Base-by-base conservation (phyloP, 768 basidiomycete species). In the Trametes maxima region DNA sequence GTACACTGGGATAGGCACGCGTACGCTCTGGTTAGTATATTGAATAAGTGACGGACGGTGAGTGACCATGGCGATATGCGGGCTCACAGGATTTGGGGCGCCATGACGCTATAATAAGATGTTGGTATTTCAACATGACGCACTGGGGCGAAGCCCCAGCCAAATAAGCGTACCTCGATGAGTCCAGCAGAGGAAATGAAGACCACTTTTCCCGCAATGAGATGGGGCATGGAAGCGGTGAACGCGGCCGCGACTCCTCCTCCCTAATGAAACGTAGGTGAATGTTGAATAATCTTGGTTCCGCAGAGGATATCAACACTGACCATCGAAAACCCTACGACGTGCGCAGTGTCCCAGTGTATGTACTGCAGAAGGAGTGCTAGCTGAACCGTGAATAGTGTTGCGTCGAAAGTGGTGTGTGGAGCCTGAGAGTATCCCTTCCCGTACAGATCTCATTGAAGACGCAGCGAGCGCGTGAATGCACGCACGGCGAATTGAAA, bases 351-450 rank as follows among this genome's bases (percentile, higher is more conserved):
- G 8, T 84, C 79, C 90, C 91, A 93, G 59, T 77, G 79, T 40
- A 93, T 69, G 62, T 91, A 84, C 63, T 93, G 92, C 82, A 94
- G 82, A 49, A 94, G 80, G 7, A 92, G 81, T 0, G 92, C 91
- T 16, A 94, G 86, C 68, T 93, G 90, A 0, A 82, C 83, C 0
- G 85, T 83, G 68, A 87, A 88, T 3, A 93, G 74, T 3, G 78
- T 76, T 0, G 83, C 74, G 62, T 88, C 80, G 69, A 89, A 89
- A 3, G 80, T 79, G 13, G 80, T 83, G 22, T 85, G 78, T 0
- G 91, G 90, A 1, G 90, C 89, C 56, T 90, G 90, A 1, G 89
- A 89, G 72, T 92, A 94, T 5, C 91, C 91, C 50, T 92, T 82
- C 16, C 91, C 92, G 62, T 89, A 92, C n/a, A 91, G 76, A 74